Evolutionary conservation across 1,284 basidiomycete species (phyloP), one percentile per base, ranked within the genome.

Genomic region (Fistulina hepatica): DNA sequence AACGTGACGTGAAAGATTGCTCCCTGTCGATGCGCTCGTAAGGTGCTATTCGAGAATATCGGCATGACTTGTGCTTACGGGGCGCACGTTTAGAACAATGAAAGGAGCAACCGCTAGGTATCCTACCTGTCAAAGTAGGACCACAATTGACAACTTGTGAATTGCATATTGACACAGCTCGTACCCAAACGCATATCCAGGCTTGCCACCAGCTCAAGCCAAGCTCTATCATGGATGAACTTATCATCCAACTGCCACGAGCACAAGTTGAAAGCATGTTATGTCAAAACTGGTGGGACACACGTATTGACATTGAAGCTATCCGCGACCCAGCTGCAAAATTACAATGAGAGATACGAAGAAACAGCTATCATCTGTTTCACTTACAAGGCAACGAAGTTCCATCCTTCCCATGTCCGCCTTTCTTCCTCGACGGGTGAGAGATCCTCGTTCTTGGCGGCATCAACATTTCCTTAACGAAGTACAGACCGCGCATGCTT

Each of bases 191-290:
- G 49, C 77, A 75, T 26, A 83, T 65, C 80, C 79, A 83, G 9
- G 81, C 76, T 54, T 85, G 81, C 81, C 81, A 88, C 82, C 82
- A 88, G 0, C 74, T 78, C 17, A 89, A 65, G 3, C 81, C 81
- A 8, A 76, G 60, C 40, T 76, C 71, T 30, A 81, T 74, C 80
- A 86, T 83, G 5, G 78, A 78, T 12, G 76, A 79, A 0, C 69
- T 76, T 44, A 81, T 81, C 76, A 79, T 77, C 77, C 76, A 81
- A 45, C 76, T 80, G 41, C 34, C 45, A 28, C 13, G 36, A 34
- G 28, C 37, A 32, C 37, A 37, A 38, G 32, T 36, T 41, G 27
- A 26, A 30, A 24, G 19, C 6, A 12, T 32, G 13, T 23, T 32
- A 15, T 20, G 22, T 31, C 20, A 10, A 46, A 49, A 2, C 51